A percentile compares a stretch with the other conserved stretches of the same genome.
Evolutionary conservation across 768 basidiomycete species (phyloP).

Genomic region (Russula brevipes): DNA sequence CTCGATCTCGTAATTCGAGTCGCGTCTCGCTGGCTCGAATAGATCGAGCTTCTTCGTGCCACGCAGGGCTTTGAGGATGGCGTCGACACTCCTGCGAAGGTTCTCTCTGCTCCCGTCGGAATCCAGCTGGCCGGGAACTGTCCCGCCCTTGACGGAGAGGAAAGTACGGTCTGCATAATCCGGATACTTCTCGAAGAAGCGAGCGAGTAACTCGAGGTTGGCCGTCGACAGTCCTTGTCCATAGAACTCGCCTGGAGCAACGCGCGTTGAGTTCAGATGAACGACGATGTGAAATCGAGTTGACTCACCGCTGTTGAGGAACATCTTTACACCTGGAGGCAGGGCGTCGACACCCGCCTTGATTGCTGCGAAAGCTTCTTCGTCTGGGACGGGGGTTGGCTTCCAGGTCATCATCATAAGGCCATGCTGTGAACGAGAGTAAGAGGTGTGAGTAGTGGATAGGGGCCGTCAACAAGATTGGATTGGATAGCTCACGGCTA

Average conservation of each 20-base stretch:
- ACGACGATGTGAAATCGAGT: background rate
- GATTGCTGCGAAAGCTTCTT: conserved; percentile 58
- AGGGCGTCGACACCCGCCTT: conserved; percentile 44
- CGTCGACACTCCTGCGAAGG: conserved; percentile 43
- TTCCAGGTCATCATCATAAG: conserved; percentile 59
- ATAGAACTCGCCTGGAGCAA: conserved; percentile 50
- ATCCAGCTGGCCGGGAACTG: background rate
- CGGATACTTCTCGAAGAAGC: conserved; percentile 47
- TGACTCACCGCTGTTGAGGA: conserved; percentile 46
- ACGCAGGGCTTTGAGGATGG: conserved; percentile 42
- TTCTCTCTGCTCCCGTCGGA: conserved; percentile 38
- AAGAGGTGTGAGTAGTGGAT: background rate
- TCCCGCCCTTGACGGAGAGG: conserved; percentile 44
- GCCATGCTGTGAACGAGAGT: conserved; percentile 36
- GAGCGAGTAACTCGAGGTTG: conserved; percentile 45
- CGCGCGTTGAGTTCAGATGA: background rate
- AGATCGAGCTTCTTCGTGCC: conserved; percentile 55
- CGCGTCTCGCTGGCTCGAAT: conserved; percentile 50
- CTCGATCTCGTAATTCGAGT: conserved; percentile 42
- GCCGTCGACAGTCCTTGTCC: conserved; percentile 37
- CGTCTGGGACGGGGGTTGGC: conserved; percentile 46
- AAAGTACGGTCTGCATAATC: conserved; percentile 43
- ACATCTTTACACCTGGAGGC: conserved; percentile 43
- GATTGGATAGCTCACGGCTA: conserved; percentile 33
- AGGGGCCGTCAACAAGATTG: background rate